These are phyloP conservation scores for Podila clonocystis DNA, from an alignment of 192 early-diverging fungal species.

Conservation along the genomic window DNA sequence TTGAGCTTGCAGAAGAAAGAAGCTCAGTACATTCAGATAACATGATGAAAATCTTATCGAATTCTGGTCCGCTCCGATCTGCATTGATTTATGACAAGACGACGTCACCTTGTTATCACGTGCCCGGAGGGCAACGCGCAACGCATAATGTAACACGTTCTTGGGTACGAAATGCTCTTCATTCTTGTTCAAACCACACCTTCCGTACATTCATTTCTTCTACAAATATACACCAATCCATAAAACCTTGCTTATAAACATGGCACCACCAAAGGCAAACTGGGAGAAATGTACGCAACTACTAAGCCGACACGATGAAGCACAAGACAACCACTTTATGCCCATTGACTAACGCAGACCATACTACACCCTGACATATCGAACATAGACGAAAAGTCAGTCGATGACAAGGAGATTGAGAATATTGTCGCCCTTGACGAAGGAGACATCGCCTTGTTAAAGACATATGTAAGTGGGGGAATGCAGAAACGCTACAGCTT, in stretches of 20 bases:
- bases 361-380: too few species aligned
- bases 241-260: constrained; percentile 15
- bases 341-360: too few species aligned
- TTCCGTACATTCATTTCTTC: not conserved
- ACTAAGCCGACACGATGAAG: not conserved
- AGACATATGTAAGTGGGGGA: constrained; percentile 79
- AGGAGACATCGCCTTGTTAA: constrained; percentile 90
- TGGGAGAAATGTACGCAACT: constrained; percentile 96
- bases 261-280: constrained; percentile 89
- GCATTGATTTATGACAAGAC: too few species aligned
- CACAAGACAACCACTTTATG: not conserved
- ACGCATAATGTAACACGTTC: too few species aligned
- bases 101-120: too few species aligned
- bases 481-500: not conserved
- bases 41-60: too few species aligned
- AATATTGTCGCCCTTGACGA: constrained; percentile 94
- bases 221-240: not conserved
- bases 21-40: too few species aligned
- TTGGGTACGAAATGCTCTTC: too few species aligned
- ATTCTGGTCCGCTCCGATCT: too few species aligned
- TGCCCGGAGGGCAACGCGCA: too few species aligned
- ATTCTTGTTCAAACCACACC: too few species aligned
- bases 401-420: constrained; percentile 81
- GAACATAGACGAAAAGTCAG: constrained; percentile 76
- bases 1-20: too few species aligned